Percentiles rank a stretch among this genome's conserved stretches.
phyloP scores from a whole-genome alignment of 305 asterid species.

The Plantago coronopus region DNA sequence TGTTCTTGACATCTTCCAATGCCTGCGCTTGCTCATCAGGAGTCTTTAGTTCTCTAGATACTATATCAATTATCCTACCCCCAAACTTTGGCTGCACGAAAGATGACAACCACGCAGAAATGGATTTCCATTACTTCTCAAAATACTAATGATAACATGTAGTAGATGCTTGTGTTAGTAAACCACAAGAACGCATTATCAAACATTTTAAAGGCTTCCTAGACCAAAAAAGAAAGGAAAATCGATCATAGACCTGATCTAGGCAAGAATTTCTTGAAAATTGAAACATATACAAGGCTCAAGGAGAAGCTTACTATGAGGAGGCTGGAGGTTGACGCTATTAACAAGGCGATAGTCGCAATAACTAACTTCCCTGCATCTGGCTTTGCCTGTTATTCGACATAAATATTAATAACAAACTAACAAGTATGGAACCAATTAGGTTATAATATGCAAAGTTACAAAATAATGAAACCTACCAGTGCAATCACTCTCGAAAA shows the following conservation, averaged over 20 bases:
- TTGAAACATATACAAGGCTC: too few relatives aligned
- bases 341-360: conserved; percentile 28
- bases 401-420: background rate
- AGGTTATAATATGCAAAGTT: too few relatives aligned
- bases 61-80: conserved; percentile 35
- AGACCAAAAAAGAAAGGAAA: too few relatives aligned
- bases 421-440: too few relatives aligned
- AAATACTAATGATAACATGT: background rate
- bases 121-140: background rate
- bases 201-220: too few relatives aligned
- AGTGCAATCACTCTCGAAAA: conserved; percentile 26
- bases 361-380: conserved; percentile 32
- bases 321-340: conserved; percentile 33
- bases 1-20: conserved; percentile 27
- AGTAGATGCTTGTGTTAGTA: background rate
- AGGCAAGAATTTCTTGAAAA: too few relatives aligned
- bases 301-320: conserved; percentile 26
- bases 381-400: conserved; percentile 26
- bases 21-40: conserved; percentile 29
- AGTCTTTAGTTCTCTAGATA: conserved; percentile 27
- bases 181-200: too few relatives aligned
- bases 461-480: conserved; percentile 18
- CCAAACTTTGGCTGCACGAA: conserved; percentile 33
- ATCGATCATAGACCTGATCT: too few relatives aligned
- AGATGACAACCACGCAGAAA: background rate